Evolutionary conservation across 306 rosid species (phyloP).

Genomic region (Potentilla sterilis): DNA sequence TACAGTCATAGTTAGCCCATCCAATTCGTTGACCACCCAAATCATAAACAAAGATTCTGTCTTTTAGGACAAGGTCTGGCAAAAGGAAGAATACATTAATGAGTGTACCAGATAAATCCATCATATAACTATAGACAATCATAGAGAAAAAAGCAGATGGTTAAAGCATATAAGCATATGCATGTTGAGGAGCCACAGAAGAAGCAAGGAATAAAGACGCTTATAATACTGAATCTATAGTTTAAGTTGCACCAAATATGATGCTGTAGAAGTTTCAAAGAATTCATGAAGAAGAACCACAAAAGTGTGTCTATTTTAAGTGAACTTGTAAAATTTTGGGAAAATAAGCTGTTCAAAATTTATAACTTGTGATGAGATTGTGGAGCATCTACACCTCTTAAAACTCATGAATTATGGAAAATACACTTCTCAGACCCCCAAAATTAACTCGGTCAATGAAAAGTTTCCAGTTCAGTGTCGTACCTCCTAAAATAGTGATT

Average conservation of each 20-base stretch:
- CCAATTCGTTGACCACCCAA: constrained; percentile 82
- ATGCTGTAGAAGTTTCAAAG: not conserved
- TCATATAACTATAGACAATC: not conserved
- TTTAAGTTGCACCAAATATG: not conserved
- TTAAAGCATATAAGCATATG: constrained; percentile 1
- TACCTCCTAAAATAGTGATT: constrained; percentile 94
- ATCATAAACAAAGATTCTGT: constrained; percentile 87
- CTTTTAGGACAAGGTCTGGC: constrained; percentile 90
- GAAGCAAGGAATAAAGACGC: not conserved
- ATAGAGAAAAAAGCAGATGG: not conserved
- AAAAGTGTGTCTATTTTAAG: not conserved
- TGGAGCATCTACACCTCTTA: not conserved
- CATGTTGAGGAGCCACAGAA: not conserved
- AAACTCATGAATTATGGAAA: not conserved
- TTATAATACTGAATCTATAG: not conserved
- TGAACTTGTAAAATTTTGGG: not conserved
- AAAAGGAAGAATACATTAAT: constrained; percentile 22
- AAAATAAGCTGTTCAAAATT: not conserved
- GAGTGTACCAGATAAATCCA: not conserved
- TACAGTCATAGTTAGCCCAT: constrained; percentile 95
- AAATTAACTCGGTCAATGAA: not conserved
- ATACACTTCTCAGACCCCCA: not conserved
- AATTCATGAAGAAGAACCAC: not conserved
- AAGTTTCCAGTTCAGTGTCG: constrained; percentile 15
- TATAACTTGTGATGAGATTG: not conserved